Percentiles rank a stretch among this genome's conserved stretches.
Evolutionary conservation across 2,329 filamentous ascomycete genomes (phyloP).

Genomic region (Claviceps spartinae): DNA sequence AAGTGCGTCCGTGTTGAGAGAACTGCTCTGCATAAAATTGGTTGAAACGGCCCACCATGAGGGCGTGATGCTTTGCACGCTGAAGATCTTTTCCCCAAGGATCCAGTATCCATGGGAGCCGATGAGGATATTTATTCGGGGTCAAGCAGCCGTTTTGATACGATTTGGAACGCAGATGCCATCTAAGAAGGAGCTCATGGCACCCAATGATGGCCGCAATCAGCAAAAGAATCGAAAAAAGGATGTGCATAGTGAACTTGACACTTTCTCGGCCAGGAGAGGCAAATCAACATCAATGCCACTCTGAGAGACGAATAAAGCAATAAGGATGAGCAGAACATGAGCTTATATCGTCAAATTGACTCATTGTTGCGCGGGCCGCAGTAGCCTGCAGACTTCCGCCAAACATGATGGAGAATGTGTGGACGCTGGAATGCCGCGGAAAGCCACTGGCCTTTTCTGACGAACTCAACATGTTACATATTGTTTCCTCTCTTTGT

Average conservation of each 20-base stretch:
- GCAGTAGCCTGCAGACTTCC: background rate
- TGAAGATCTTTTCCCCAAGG: constrained; percentile 3
- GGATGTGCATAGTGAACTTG: background rate
- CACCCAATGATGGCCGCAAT: background rate
- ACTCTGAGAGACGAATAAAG: background rate
- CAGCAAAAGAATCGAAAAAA: background rate
- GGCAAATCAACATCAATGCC: background rate
- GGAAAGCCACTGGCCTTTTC: background rate
- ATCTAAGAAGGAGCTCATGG: background rate
- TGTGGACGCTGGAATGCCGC: background rate
- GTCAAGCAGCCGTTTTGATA: constrained; percentile 1
- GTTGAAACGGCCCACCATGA: background rate
- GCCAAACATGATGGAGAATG: background rate
- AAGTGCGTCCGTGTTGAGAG: constrained; percentile 2
- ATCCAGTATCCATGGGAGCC: constrained; percentile 5
- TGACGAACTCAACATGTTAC: background rate
- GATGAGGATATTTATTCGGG: constrained; percentile 3
- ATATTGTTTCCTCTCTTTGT: background rate
- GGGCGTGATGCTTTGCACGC: background rate
- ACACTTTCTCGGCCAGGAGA: background rate
- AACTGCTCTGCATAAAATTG: constrained; percentile 3
- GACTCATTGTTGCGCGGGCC: background rate
- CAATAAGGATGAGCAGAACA: background rate
- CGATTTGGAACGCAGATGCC: background rate
- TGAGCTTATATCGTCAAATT: background rate